phyloP scores from a whole-genome alignment of 441 rosid genomes.

The Kokia cookei region DNA sequence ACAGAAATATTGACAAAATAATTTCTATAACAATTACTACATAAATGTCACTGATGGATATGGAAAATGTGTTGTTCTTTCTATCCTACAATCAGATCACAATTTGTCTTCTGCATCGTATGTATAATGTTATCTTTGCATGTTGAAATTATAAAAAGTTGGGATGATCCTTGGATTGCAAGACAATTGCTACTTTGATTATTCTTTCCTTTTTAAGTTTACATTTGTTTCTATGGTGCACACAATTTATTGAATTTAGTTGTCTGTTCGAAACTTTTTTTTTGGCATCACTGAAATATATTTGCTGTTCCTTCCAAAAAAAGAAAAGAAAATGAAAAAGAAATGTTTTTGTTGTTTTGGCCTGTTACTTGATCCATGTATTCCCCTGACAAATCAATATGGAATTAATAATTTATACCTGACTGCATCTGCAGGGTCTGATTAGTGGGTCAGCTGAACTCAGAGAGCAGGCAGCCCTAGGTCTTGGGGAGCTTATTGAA shows the following conservation, averaged over 20 bases:
- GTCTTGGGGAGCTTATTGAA: slow-evolving; percentile 98
- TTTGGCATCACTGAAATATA: background rate
- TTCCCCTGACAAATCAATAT: background rate
- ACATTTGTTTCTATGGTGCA: background rate
- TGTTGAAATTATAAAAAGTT: background rate
- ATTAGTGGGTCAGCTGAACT: slow-evolving; percentile 91
- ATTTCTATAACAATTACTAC: background rate
- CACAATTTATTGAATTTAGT: background rate
- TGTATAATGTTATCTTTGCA: background rate
- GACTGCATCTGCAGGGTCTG: slow-evolving; percentile 55
- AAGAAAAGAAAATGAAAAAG: no score
- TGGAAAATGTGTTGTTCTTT: background rate
- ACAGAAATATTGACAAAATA: background rate
- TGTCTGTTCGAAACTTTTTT: background rate
- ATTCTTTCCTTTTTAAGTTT: background rate
- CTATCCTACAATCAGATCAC: background rate
- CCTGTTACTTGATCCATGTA: background rate
- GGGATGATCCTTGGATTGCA: background rate
- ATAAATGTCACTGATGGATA: background rate
- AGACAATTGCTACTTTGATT: background rate
- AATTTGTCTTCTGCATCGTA: background rate
- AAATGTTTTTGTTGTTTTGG: background rate
- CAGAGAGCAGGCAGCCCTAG: slow-evolving; percentile 98
- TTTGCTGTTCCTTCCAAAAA: background rate
- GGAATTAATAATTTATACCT: slow-evolving; percentile 6